phyloP scores from a whole-genome alignment of 2,329 filamentous ascomycete genomes.

The Plenodomus lindquistii region DNA sequence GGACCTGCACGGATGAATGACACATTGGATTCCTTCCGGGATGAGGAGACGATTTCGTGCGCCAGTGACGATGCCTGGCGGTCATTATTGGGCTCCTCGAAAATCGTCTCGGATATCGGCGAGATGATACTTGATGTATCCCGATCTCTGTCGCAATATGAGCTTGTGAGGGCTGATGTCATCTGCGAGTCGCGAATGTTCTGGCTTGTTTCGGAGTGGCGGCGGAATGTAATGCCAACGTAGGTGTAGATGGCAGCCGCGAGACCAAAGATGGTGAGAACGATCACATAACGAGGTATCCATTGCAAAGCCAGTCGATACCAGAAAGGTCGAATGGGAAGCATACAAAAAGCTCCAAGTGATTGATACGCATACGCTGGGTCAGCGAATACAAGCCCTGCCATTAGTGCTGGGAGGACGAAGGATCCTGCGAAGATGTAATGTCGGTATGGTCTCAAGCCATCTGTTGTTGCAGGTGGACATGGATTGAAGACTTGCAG shows the following conservation, averaged over 20 bases:
- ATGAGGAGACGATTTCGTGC: slow-evolving; percentile 12
- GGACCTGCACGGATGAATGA: slow-evolving; percentile 2
- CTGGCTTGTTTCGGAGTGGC: slow-evolving; percentile 32
- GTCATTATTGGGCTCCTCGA: background rate
- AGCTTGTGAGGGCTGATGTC: slow-evolving; percentile 5
- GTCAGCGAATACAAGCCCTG: slow-evolving; percentile 66
- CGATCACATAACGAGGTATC: slow-evolving; percentile 74
- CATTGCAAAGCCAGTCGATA: slow-evolving; percentile 69
- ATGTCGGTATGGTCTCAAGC: slow-evolving; percentile 69
- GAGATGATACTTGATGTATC: background rate
- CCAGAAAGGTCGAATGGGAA: slow-evolving; percentile 70
- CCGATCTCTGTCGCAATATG: slow-evolving; percentile 1
- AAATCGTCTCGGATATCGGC: background rate
- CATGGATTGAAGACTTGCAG: slow-evolving; percentile 69
- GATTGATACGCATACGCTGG: slow-evolving; percentile 60
- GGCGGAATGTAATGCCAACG: slow-evolving; percentile 53
- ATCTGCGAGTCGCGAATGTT: slow-evolving; percentile 14
- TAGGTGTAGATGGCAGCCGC: slow-evolving; percentile 74
- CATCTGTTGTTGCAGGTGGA: slow-evolving; percentile 55
- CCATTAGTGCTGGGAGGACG: slow-evolving; percentile 62
- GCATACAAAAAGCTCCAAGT: slow-evolving; percentile 69
- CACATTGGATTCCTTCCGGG: slow-evolving; percentile 10
- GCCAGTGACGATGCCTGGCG: slow-evolving; percentile 14
- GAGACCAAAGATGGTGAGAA: slow-evolving; percentile 64
- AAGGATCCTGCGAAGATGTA: slow-evolving; percentile 63